Base-by-base conservation (phyloP, 2,329 filamentous ascomycete species). In the Aspergillus pseudoviridinutans region DNA sequence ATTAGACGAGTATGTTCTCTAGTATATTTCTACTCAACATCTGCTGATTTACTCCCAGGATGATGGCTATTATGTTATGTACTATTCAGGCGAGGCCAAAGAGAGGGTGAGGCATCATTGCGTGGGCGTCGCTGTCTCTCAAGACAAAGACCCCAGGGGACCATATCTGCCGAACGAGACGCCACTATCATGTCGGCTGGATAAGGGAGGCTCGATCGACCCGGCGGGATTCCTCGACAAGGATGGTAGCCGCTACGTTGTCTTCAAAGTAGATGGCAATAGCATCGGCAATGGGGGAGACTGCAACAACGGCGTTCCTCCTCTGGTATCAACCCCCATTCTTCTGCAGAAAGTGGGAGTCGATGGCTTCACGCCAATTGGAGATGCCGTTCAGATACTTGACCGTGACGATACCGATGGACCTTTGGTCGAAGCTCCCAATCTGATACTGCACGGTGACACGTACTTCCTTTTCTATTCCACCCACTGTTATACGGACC, bases 181-280 rank as follows among this genome's bases (percentile, higher is more conserved):
- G 8, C 80, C 84, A 0, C 74, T 86, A 35, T 79, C 79, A 20
- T 88, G 86, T 62, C 79, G 80, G 0, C 65, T 79, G 1, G 73
- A 75, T 53, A 66, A 76, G 53, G 85, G 86, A 22, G 86, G 86
- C 35, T 81, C 84, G 20, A 88, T 89, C 64, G 87, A 89, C 64
- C 76, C 86, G 0, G 76, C 82, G 0, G 84, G 82, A 3, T 88
- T 87, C 70, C 64, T 73, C 10, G 86, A 89, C 65, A 67, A 69
- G 10, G 78, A 80, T 47, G 82, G 82, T 29, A 78, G 70, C 32
- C 78, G 80, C 5, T 89, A 87, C 66, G 77, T 89, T 4, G 73
- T 83, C 9, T 89, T 86, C 75, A 89, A 89, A 70, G 76, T 88
- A 27, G 86, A 89, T 69, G 86, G 86, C 41, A 88, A 88, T 71